Evolutionary conservation across 352 stramenopile species (phyloP).

Genomic region (Phytopythium sindhum): DNA sequence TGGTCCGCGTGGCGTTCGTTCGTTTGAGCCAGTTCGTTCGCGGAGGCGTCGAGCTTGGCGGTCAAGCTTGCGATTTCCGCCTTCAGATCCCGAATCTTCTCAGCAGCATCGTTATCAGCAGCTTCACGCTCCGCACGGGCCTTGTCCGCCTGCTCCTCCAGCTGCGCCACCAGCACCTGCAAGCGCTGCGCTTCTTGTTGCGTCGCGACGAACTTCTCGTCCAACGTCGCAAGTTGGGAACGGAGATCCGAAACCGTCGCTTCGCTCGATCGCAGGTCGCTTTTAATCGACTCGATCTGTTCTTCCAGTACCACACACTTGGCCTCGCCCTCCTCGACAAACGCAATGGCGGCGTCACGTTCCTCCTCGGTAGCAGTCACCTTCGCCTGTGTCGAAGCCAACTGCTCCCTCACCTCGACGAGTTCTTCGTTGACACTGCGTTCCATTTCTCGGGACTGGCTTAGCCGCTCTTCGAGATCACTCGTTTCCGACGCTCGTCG

Average conservation of each 20-base stretch:
- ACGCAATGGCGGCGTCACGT: not conserved
- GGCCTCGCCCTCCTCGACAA: not conserved
- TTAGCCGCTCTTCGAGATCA: slow-evolving; percentile 7
- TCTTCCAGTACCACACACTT: not conserved
- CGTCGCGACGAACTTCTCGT: not conserved
- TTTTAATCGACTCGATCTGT: not conserved
- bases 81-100: not conserved
- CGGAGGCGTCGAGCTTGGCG: not conserved
- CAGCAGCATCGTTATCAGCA: not conserved
- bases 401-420: slow-evolving; percentile 7
- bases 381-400: slow-evolving; percentile 5
- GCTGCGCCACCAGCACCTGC: not conserved
- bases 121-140: not conserved
- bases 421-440: slow-evolving; percentile 6
- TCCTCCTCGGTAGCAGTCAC: slow-evolving; percentile 6
- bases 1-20: not conserved
- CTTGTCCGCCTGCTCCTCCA: not conserved
- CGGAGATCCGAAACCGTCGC: slow-evolving; percentile 2
- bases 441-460: slow-evolving; percentile 2
- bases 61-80: not conserved
- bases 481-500: slow-evolving; percentile 13
- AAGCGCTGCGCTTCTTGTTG: not conserved
- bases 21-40: not conserved
- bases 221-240: not conserved
- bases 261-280: not conserved